Evolutionary conservation across 495 filamentous ascomycete genomes (phyloP).

Genomic region (Parachaetomium inaequale): DNA sequence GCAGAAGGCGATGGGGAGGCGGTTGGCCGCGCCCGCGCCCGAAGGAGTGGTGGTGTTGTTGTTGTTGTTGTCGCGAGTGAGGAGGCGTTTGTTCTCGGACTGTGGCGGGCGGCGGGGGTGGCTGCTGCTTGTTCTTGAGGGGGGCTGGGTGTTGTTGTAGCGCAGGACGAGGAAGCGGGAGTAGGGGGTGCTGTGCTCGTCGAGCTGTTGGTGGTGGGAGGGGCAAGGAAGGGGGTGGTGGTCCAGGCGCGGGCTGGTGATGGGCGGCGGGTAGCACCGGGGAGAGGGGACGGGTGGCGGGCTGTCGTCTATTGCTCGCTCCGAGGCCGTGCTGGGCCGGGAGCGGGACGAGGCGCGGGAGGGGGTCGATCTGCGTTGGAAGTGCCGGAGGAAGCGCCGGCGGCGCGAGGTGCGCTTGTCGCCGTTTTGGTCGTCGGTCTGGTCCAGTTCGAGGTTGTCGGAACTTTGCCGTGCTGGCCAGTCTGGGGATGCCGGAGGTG

Average conservation of each 20-base stretch:
- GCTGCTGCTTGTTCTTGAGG: conserved; percentile 1
- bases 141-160: conserved; percentile 6
- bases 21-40: background rate
- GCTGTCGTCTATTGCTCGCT: background rate
- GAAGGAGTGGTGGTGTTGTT: background rate
- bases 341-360: background rate
- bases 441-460: background rate
- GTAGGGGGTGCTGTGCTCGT: conserved; percentile 41
- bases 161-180: conserved; percentile 42
- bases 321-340: conserved; percentile 5
- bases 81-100: background rate
- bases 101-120: background rate
- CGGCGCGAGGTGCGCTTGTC: conserved; percentile 9
- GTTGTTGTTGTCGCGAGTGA: background rate
- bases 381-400: conserved; percentile 27
- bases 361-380: conserved; percentile 12
- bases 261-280: background rate
- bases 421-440: background rate
- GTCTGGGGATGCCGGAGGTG: background rate
- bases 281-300: background rate
- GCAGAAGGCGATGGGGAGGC: conserved; percentile 27
- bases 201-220: conserved; percentile 3
- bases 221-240: background rate
- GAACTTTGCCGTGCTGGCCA: background rate
- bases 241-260: background rate